These are phyloP conservation scores for Termitomyces sp. DNA, from an alignment of 768 basidiomycete species.

Conservation along the genomic window DNA sequence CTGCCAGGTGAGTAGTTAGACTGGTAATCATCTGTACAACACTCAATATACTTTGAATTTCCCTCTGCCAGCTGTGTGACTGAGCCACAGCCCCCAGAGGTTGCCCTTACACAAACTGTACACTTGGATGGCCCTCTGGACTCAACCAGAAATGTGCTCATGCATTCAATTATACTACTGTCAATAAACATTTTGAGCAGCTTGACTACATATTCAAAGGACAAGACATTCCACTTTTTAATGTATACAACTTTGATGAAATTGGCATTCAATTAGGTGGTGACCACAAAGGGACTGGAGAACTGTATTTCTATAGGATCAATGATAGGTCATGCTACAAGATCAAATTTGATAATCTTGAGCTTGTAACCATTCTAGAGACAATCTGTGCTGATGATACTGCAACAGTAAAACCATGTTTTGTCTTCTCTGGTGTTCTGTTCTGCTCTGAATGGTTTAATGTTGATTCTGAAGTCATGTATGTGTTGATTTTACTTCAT, in stretches of 20 bases:
- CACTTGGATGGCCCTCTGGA: not conserved
- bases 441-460: not conserved
- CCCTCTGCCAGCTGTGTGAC: too few relatives aligned
- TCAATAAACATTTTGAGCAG: not conserved
- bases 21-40: too few relatives aligned
- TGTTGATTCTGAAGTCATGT: not conserved
- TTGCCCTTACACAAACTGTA: too few relatives aligned
- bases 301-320: not conserved
- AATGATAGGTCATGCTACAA: not conserved
- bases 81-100: too few relatives aligned
- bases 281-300: not conserved
- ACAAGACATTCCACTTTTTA: not conserved
- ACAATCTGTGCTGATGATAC: slow-evolving; percentile 13
- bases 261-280: not conserved
- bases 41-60: too few relatives aligned
- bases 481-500: not conserved
- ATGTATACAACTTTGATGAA: slow-evolving; percentile 4
- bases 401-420: slow-evolving; percentile 22
- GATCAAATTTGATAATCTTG: not conserved
- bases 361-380: not conserved
- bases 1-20: too few relatives aligned
- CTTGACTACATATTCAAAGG: not conserved
- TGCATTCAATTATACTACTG: not conserved
- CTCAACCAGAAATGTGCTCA: not conserved
- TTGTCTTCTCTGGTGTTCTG: not conserved